Conservation (phyloP, 306 rosid genomes). For the Medicago ruthenica region DNA sequence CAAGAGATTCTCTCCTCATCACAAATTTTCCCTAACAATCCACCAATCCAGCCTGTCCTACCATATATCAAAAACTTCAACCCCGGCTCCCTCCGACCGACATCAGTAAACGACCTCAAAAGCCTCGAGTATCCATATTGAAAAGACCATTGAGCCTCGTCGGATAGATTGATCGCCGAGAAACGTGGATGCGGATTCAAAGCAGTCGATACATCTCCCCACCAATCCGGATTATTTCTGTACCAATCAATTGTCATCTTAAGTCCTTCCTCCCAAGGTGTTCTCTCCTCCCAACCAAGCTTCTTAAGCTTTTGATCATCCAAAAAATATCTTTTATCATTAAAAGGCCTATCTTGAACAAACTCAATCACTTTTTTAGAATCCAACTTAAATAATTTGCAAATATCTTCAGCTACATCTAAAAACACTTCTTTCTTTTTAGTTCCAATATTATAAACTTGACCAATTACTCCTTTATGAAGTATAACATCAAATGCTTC, state of each 20-base stretch:
- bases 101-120: conserved; percentile 57
- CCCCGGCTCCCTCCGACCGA: conserved; percentile 20
- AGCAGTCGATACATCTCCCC: conserved; percentile 79
- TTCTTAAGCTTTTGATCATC: conserved; percentile 76
- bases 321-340: conserved; percentile 75
- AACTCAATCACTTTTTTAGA: conserved; percentile 58
- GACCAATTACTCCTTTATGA: conserved; percentile 72
- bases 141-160: conserved; percentile 63
- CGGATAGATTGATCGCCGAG: conserved; percentile 54
- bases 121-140: conserved; percentile 57
- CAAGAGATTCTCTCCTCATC: conserved; percentile 57
- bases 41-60: conserved; percentile 76
- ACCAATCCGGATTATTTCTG: conserved; percentile 63
- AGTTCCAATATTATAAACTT: conserved; percentile 72
- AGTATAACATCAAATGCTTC: conserved; percentile 86
- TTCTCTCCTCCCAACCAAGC: conserved; percentile 73
- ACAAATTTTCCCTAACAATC: conserved; percentile 68
- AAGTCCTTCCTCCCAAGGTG: conserved; percentile 71
- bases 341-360: conserved; percentile 82
- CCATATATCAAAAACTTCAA: conserved; percentile 74
- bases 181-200: conserved; percentile 67
- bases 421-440: conserved; percentile 68
- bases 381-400: conserved; percentile 56
- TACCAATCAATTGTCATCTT: conserved; percentile 74
- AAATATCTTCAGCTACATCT: conserved; percentile 65